These are phyloP conservation scores for Alternaria sp. DNA, from an alignment of 2,329 filamentous ascomycete genomes.

Conservation along the genomic window DNA sequence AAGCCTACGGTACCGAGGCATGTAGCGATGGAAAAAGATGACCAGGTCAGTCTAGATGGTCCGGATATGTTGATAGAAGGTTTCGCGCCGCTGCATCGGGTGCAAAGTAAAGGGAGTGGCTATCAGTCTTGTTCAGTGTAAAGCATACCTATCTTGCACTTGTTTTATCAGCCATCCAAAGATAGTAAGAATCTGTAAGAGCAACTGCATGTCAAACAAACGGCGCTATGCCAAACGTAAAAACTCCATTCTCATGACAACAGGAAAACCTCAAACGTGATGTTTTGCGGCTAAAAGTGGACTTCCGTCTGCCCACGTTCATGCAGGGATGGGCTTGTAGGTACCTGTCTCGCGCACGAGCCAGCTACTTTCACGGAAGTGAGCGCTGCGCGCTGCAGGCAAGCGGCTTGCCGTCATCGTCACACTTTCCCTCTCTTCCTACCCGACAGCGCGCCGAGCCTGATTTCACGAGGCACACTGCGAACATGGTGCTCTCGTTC, in stretches of 20 bases:
- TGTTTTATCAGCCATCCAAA: background rate
- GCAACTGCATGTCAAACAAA: background rate
- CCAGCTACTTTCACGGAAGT: conserved; percentile 10
- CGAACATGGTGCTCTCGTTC: conserved; percentile 75
- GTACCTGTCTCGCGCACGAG: conserved; percentile 8
- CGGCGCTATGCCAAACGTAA: background rate
- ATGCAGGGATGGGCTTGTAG: conserved; percentile 14
- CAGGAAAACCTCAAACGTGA: background rate
- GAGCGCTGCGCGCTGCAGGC: conserved; percentile 5
- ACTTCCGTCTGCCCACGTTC: conserved; percentile 13
- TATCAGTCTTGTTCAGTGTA: conserved; percentile 6
- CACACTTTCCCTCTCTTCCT: background rate
- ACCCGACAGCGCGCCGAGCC: conserved; percentile 21
- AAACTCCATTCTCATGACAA: background rate
- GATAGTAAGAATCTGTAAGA: background rate
- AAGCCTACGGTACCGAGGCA: background rate
- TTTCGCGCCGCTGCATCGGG: conserved; percentile 30
- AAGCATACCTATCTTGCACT: background rate
- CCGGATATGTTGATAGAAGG: conserved; percentile 13
- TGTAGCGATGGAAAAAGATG: background rate
- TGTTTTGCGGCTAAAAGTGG: conserved; percentile 26
- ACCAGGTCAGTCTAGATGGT: conserved; percentile 14
- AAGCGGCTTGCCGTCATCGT: conserved; percentile 6
- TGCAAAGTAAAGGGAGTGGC: conserved; percentile 20
- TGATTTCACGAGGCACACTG: conserved; percentile 15